Base-by-base conservation (phyloP, 2,329 filamentous ascomycete genomes). In the Fusarium coffeatum region DNA sequence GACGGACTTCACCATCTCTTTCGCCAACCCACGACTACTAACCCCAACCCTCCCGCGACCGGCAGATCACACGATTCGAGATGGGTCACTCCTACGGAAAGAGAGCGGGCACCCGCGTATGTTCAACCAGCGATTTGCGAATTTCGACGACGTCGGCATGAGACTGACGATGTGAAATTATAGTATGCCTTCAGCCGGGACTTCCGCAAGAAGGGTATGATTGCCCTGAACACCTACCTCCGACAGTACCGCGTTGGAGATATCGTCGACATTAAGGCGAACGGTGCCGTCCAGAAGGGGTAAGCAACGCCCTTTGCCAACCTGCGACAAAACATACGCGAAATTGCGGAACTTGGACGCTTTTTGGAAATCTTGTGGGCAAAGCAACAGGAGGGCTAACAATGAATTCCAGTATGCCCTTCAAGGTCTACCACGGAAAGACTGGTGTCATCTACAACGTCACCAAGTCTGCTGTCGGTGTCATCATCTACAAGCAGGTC, bases 361-460 rank as follows among this genome's bases (percentile, higher is more conserved):
- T 55, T 43, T 59, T 59, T 51, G 37, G 47, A 46, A 61, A 60
- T 53, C 12, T 32, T 50, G 25, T 67, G 51, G 43, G 50, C 43
- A 45, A 50, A 37, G 53, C 37, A 61, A 54, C 47, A 55, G 40
- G 32, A 51, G 47, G 68, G 72, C 81, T 85, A 74, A 84, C 76
- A 72, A 57, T 70, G 64, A 55, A 67, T 66, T 77, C 83, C 79
- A 94, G 93, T 88, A 96, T 97, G 93, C 94, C 95, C 80, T 94
- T 94, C 92, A 98, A 98, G 90, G 92, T 97, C 87, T 98, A 97
- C 92, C 94, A 98, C 90, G 96, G 95, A 82, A 98, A 98, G 93
- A 97, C 94, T 73, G 94, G 94, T 82, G 93, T 97, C 80, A 87
- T 97, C 86, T 97, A 97, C 93, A 99, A 99, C 89, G 96, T 99